Evolutionary conservation across 2,329 filamentous ascomycete species (phyloP).

Genomic region (Helotiales sp.): DNA sequence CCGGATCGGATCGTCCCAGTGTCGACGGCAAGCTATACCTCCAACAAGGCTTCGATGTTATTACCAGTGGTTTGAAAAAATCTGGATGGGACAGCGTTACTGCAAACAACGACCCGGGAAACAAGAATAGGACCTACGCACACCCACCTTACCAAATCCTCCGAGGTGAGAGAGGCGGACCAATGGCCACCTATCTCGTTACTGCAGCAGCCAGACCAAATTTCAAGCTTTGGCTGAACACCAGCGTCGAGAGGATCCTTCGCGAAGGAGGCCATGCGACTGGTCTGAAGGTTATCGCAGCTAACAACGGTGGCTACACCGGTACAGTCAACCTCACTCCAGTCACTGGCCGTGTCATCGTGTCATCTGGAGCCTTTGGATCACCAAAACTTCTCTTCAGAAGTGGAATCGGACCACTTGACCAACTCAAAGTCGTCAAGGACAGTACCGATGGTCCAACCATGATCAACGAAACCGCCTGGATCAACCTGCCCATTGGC

Average conservation of each 20-base stretch:
- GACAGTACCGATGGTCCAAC: slow-evolving; percentile 54
- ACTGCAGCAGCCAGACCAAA: slow-evolving; percentile 62
- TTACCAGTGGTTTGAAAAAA: slow-evolving; percentile 61
- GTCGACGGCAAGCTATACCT: slow-evolving; percentile 69
- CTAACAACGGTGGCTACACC: slow-evolving; percentile 56
- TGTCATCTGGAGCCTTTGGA: slow-evolving; percentile 73
- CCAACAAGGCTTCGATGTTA: slow-evolving; percentile 67
- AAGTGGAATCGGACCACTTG: slow-evolving; percentile 62
- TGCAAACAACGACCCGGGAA: slow-evolving; percentile 59
- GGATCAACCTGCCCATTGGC: slow-evolving; percentile 64
- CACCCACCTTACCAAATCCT: slow-evolving; percentile 71
- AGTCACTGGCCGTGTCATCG: slow-evolving; percentile 66
- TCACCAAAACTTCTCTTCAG: slow-evolving; percentile 64
- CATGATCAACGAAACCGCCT: slow-evolving; percentile 56
- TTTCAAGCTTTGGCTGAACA: slow-evolving; percentile 71
- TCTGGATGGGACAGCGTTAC: slow-evolving; percentile 64
- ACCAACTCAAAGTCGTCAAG: slow-evolving; percentile 54
- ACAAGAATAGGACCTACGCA: slow-evolving; percentile 69
- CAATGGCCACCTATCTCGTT: slow-evolving; percentile 73
- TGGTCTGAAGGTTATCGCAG: slow-evolving; percentile 69
- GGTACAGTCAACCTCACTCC: slow-evolving; percentile 65
- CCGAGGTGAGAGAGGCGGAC: slow-evolving; percentile 69
- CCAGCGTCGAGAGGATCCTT: slow-evolving; percentile 69
- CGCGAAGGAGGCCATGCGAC: slow-evolving; percentile 65
- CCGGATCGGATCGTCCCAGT: slow-evolving; percentile 69